A percentile compares a stretch with the other conserved stretches of the same genome.
phyloP scores from a whole-genome alignment of 306 rosid genomes.

The Gastrolobium bilobum region DNA sequence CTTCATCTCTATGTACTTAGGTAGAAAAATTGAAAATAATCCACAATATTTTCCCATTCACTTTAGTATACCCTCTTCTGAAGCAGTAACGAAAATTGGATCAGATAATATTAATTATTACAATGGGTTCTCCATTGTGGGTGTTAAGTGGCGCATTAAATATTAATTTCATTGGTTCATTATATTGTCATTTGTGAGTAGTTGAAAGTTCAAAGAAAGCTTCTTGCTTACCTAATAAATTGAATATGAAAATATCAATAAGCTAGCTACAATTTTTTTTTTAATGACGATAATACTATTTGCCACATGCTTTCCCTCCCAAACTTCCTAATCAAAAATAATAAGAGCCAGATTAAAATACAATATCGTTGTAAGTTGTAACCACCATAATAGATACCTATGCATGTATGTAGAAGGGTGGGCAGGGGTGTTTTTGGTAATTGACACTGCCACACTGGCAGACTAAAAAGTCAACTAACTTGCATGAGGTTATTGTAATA shows the following conservation, averaged over 20 bases:
- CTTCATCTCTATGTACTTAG: neutral
- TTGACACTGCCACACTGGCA: neutral
- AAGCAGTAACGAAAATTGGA: neutral
- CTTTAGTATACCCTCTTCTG: neutral
- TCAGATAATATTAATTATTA: neutral
- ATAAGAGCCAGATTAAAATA: slow-evolving; percentile 32
- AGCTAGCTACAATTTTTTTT: neutral
- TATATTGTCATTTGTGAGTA: neutral
- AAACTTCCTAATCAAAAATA: neutral
- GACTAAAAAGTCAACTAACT: slow-evolving; percentile 26
- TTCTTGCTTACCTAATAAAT: slow-evolving; percentile 20
- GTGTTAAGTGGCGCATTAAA: neutral
- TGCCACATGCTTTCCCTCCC: neutral
- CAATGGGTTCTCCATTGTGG: neutral
- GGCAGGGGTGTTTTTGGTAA: neutral
- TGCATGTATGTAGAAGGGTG: neutral
- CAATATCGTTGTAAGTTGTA: neutral
- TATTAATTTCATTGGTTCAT: neutral
- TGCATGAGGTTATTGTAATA: neutral
- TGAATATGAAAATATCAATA: slow-evolving; percentile 13
- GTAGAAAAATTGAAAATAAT: neutral
- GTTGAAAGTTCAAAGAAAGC: slow-evolving; percentile 3
- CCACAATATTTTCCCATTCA: neutral
- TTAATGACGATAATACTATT: neutral
- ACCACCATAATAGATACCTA: slow-evolving; percentile 2